A percentile compares a stretch with the other conserved stretches of the same genome.
Evolutionary conservation across 768 basidiomycete species (phyloP).

Genomic region (Tricholoma flavovirens): DNA sequence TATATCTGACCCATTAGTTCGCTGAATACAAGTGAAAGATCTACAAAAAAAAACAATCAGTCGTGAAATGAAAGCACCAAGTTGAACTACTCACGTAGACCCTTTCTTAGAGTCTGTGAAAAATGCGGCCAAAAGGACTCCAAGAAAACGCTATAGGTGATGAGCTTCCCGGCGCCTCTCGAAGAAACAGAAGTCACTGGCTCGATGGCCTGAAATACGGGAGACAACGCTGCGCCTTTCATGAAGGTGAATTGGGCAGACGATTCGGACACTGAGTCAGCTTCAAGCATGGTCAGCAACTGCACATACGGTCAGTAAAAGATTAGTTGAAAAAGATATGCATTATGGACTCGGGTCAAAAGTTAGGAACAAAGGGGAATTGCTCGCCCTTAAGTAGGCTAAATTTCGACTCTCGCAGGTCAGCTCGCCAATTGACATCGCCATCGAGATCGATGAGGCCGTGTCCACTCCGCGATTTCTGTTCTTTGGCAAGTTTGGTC

Average conservation of each 20-base stretch:
- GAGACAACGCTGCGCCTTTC: background rate
- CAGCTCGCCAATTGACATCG: background rate
- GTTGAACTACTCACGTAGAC: slow-evolving; percentile 36
- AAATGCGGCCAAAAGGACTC: slow-evolving; percentile 57
- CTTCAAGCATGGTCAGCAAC: slow-evolving; percentile 1
- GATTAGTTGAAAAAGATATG: background rate
- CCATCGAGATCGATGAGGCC: background rate
- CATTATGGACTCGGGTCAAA: slow-evolving; percentile 2
- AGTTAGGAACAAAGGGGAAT: slow-evolving; percentile 1
- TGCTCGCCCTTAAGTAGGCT: background rate
- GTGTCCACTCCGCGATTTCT: background rate
- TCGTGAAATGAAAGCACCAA: background rate
- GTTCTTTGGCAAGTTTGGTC: background rate
- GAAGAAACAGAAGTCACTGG: slow-evolving; percentile 25
- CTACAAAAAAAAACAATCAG: slow-evolving; percentile 30
- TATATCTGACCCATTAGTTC: slow-evolving; percentile 54
- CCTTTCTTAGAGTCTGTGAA: slow-evolving; percentile 42
- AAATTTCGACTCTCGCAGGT: background rate
- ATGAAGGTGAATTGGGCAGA: background rate
- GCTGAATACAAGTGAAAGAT: slow-evolving; percentile 55
- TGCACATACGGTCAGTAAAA: background rate
- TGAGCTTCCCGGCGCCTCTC: background rate
- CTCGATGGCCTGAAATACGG: background rate
- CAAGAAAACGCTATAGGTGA: slow-evolving; percentile 28
- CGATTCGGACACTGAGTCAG: background rate